phyloP scores from a whole-genome alignment of 2,329 filamentous ascomycete species.

The Ophiosphaerella herpotricha region DNA sequence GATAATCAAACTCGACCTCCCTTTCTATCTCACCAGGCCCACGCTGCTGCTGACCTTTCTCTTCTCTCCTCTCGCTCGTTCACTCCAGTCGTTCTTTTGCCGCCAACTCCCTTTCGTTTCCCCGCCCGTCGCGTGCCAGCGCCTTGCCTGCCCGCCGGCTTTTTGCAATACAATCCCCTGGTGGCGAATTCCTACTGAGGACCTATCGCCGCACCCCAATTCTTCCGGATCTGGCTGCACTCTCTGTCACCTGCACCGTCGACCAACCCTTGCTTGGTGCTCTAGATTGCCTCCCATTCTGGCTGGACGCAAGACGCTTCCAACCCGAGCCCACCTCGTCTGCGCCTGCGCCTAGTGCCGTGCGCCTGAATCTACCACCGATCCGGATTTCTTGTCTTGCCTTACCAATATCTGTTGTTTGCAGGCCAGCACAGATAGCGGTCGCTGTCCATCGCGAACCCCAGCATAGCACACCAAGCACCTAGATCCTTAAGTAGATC shows the following conservation, averaged over 20 bases:
- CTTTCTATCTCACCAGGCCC: slow-evolving; percentile 25
- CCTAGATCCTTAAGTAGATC: slow-evolving; percentile 26
- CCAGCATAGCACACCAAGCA: slow-evolving; percentile 18
- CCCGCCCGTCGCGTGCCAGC: slow-evolving; percentile 22
- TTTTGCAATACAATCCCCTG: slow-evolving; percentile 38
- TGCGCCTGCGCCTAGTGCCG: slow-evolving; percentile 24
- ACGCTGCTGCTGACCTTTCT: slow-evolving; percentile 16
- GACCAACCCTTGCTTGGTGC: slow-evolving; percentile 37
- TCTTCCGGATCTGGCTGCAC: slow-evolving; percentile 30
- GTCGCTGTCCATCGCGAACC: slow-evolving; percentile 35
- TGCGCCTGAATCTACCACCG: slow-evolving; percentile 22
- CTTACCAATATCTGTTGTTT: slow-evolving; percentile 40
- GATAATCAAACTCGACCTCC: slow-evolving; percentile 30
- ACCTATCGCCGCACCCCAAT: slow-evolving; percentile 29
- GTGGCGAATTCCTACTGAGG: slow-evolving; percentile 21
- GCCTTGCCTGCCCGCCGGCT: slow-evolving; percentile 30
- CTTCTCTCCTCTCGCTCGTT: slow-evolving; percentile 25
- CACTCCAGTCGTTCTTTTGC: slow-evolving; percentile 38
- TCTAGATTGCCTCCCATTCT: slow-evolving; percentile 35
- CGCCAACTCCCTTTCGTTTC: slow-evolving; percentile 30
- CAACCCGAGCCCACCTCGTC: slow-evolving; percentile 23
- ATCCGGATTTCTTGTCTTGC: slow-evolving; percentile 14
- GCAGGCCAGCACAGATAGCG: slow-evolving; percentile 46
- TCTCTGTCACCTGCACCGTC: slow-evolving; percentile 31
- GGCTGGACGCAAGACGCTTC: slow-evolving; percentile 15